These are phyloP conservation scores for Hypocrella siamensis DNA, from an alignment of 2,329 filamentous ascomycete genomes.

Conservation along the genomic window DNA sequence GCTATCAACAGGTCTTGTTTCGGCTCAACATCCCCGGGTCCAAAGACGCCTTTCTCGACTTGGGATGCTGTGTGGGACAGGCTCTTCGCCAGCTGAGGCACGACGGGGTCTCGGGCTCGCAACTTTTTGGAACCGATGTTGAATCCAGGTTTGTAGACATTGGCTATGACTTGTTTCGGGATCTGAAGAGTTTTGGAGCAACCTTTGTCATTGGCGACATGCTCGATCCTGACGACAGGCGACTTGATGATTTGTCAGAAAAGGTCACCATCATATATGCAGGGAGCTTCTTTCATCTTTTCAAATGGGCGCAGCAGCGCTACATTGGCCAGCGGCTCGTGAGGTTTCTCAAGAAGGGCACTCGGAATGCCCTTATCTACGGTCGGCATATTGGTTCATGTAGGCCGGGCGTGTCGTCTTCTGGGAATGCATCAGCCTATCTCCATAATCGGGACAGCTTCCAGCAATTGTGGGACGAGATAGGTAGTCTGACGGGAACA, in stretches of 20 bases:
- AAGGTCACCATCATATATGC: conserved; percentile 32
- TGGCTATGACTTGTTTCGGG: conserved; percentile 50
- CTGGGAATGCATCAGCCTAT: conserved; percentile 17
- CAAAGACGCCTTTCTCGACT: conserved; percentile 26
- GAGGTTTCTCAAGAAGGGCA: conserved; percentile 26
- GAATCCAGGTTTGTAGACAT: conserved; percentile 34
- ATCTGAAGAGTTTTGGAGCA: conserved; percentile 28
- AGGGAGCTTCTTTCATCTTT: conserved; percentile 33
- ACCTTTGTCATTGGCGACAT: conserved; percentile 36
- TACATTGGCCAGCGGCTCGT: conserved; percentile 27
- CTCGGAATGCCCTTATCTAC: conserved; percentile 29
- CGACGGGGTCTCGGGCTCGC: conserved; percentile 30
- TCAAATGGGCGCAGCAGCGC: conserved; percentile 30
- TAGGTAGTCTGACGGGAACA: conserved; percentile 31
- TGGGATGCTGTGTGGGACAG: conserved; percentile 36
- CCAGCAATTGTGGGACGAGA: conserved; percentile 36
- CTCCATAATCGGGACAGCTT: conserved; percentile 34
- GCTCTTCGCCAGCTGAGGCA: conserved; percentile 30
- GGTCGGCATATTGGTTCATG: conserved; percentile 32
- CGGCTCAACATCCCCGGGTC: conserved; percentile 23
- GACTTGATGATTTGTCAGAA: conserved; percentile 18
- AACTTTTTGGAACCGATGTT: conserved; percentile 34
- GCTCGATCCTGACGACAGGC: conserved; percentile 22
- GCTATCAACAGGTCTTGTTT: conserved; percentile 25
- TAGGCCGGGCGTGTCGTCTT: conserved; percentile 9